A percentile compares a stretch with the other conserved stretches of the same genome.
These are phyloP conservation scores for Aaosphaeria arxii DNA, from an alignment of 2,329 filamentous ascomycete genomes.

Conservation along the genomic window DNA sequence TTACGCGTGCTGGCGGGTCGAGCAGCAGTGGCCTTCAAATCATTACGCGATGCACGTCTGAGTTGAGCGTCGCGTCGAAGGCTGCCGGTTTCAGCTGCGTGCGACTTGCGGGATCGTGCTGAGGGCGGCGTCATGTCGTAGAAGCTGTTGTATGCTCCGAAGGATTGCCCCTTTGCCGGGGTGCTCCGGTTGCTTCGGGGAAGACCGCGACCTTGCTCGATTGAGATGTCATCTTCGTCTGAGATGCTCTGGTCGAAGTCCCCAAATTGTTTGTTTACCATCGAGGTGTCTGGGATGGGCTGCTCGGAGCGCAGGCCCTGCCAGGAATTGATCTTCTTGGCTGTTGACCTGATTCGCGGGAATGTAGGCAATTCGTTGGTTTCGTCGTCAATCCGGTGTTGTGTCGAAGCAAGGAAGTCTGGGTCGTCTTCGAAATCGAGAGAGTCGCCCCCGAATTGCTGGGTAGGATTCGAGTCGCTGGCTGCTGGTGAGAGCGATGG, in stretches of 20 bases:
- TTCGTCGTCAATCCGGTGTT: slow-evolving; percentile 34
- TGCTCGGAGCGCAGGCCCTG: slow-evolving; percentile 34
- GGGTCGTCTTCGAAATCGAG: slow-evolving; percentile 33
- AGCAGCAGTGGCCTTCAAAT: slow-evolving; percentile 36
- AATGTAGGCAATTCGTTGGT: slow-evolving; percentile 30
- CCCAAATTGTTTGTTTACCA: slow-evolving; percentile 38
- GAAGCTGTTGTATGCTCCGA: slow-evolving; percentile 48
- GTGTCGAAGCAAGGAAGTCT: slow-evolving; percentile 38
- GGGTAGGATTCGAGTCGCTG: slow-evolving; percentile 37
- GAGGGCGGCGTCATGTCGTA: slow-evolving; percentile 47
- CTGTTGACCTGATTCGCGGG: slow-evolving; percentile 35
- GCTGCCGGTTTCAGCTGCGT: slow-evolving; percentile 30
- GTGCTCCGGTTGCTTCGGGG: slow-evolving; percentile 37
- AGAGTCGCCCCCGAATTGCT: slow-evolving; percentile 23
- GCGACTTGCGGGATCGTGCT: slow-evolving; percentile 33
- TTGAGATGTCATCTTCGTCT: slow-evolving; percentile 49
- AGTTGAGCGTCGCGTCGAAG: slow-evolving; percentile 47
- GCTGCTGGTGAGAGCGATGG: slow-evolving; percentile 26
- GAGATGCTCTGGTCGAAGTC: slow-evolving; percentile 41
- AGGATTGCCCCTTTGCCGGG: slow-evolving; percentile 47
- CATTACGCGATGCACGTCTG: slow-evolving; percentile 42
- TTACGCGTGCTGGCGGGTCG: slow-evolving; percentile 37
- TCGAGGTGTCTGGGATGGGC: slow-evolving; percentile 33
- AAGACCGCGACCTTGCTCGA: slow-evolving; percentile 56
- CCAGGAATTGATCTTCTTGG: slow-evolving; percentile 38